These are phyloP conservation scores for Boletellus ananiceps DNA, from an alignment of 768 basidiomycete genomes.

Conservation along the genomic window DNA sequence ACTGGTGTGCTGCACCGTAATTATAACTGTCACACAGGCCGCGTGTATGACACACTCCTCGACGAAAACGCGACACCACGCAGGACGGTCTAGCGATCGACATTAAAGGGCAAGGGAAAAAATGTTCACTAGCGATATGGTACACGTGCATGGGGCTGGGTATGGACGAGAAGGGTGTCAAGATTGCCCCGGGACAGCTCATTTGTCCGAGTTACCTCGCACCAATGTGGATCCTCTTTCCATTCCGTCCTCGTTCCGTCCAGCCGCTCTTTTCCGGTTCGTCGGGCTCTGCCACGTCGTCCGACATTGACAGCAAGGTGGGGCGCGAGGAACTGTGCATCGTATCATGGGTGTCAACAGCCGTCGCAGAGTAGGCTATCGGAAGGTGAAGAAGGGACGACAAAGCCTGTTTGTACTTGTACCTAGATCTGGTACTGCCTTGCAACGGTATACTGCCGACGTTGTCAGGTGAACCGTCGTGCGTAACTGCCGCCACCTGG, in stretches of 20 bases:
- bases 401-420: slow-evolving; percentile 30
- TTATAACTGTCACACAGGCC: slow-evolving; percentile 20
- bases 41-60: slow-evolving; percentile 17
- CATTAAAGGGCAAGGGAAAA: neutral
- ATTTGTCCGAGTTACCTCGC: slow-evolving; percentile 19
- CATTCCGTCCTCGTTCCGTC: slow-evolving; percentile 38
- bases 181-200: neutral
- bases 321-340: slow-evolving; percentile 6
- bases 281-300: slow-evolving; percentile 15
- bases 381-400: slow-evolving; percentile 41
- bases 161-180: neutral
- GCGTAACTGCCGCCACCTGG: slow-evolving; percentile 5
- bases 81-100: neutral
- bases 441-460: slow-evolving; percentile 34
- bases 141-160: slow-evolving; percentile 11
- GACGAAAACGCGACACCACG: too few species aligned
- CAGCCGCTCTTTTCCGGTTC: slow-evolving; percentile 49
- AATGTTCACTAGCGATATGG: slow-evolving; percentile 11
- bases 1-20: too few species aligned
- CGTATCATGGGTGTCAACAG: slow-evolving; percentile 32
- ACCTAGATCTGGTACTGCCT: slow-evolving; percentile 22
- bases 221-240: slow-evolving; percentile 33
- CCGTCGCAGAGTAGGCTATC: slow-evolving; percentile 27
- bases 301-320: neutral
- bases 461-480: slow-evolving; percentile 57